Base-by-base conservation (phyloP, 2,329 filamentous ascomycete species). In the Thyridium curvatum region DNA sequence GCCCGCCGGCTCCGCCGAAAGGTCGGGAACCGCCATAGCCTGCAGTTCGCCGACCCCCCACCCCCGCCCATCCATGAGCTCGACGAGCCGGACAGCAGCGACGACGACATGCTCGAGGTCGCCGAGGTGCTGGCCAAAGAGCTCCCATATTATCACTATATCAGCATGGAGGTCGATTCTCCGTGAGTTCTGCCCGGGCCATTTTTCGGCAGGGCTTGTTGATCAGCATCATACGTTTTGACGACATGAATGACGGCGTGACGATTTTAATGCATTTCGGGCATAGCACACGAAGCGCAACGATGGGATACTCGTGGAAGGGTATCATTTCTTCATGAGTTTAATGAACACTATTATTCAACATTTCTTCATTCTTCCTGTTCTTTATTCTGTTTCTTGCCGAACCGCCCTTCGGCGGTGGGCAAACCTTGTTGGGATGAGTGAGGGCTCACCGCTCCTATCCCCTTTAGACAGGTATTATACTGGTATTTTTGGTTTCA, bases 41-140 rank as follows among this genome's bases (percentile, higher is more conserved):
- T 72, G n/a, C 60, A 66, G 18, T 72, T 74, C 45, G 61, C 67
- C 15, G 71, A 74, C 41, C 69, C 70, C 26, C 68, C 67, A 10
- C 62, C 64, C 35, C 68, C 68, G 10, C 62, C 67, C 30, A 76
- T 76, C 41, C 69, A 74, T 30, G 72, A 76, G 54, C 58, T 72
- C 2, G 72, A 74, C 13, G 72, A 75, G 52, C 71, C 71, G 10
- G 62, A 66, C 41, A 71, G 68, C 17, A 64, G 62, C 41, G 67
- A 69, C 17, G 67, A 71, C 31, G 66, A 69, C 29, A 37, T 44
- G 36, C 54, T 55, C 33, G 50, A 59, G 12, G 55, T 64, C 9
- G 60, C 63, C 16, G 59, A 66, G 37, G 52, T 58, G n/a, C 56
- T 73, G 14, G 68, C 68, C 4, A 61, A 61, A 37, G 69, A 74